Base-by-base conservation (phyloP, 2,329 filamentous ascomycete genomes). In the Juglanconis sp. region DNA sequence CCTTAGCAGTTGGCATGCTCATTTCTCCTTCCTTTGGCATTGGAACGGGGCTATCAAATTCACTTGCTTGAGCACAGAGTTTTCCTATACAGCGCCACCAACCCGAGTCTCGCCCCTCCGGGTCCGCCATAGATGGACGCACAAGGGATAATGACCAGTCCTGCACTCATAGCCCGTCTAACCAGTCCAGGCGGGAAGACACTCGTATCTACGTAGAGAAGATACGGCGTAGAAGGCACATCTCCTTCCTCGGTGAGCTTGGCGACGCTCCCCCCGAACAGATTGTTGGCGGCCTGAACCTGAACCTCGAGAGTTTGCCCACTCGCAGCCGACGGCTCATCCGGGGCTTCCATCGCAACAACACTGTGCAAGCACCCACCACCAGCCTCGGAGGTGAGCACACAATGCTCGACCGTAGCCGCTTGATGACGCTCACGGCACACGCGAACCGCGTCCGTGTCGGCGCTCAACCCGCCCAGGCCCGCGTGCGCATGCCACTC, bases 401-500 rank as follows among this genome's bases (percentile, higher is more conserved):
- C 34, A 31, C 59, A 63, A 32, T 63, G 61, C 17, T 57, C 49
- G 13, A 58, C 31, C 11, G 24, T 11, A 5, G 13, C n/a, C 10
- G 35, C 42, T 46, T 32, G 36, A 15, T 6, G 4, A n/a, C 38
- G 38, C 53, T 56, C 51, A 9, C 59, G 56, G 53, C 57, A 59
- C 34, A 70, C 46, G 34, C 58, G 64, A 3, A 73, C 63, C 9
- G 67, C 66, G 11, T 66, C 69, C 7, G 60, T 38, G 13, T 47
- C 10, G 6, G 58, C 10, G 24, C 24, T 65, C 15, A 74, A 61
- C 34, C 73, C 72, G 11, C 74, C 73, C 6, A 89, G 72, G 0
- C 91, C 90, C 3, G 85, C 70, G 60, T 88, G 83, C 1, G 81
- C 87, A 66, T 91, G 88, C 93, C 94, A 99, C 76, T 99, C 95